phyloP scores from a whole-genome alignment of 208 protist species.

The Crithidia expoeki region DNA sequence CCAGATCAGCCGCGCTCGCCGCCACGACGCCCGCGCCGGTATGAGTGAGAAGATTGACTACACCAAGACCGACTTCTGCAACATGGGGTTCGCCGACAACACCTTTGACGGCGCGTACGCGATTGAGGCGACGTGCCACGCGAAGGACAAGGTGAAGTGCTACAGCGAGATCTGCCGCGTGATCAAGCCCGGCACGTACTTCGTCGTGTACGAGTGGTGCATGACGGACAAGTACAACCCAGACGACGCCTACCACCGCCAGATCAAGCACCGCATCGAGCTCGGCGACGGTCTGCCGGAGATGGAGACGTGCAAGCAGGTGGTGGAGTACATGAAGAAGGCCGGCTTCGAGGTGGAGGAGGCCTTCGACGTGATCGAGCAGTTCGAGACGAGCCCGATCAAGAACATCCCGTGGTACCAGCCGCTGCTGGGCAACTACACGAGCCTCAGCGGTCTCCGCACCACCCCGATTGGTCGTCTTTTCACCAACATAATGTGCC shows the following conservation, averaged over 20 bases:
- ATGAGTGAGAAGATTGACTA: conserved; percentile 83
- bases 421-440: conserved; percentile 77
- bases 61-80: conserved; percentile 95
- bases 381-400: conserved; percentile 68
- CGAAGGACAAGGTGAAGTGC: conserved; percentile 90
- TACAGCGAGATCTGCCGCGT: conserved; percentile 95
- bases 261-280: conserved; percentile 94
- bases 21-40: conserved; percentile 66
- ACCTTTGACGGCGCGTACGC: conserved; percentile 95
- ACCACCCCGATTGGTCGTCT: conserved; percentile 85
- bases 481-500: conserved; percentile 80
- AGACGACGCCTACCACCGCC: conserved; percentile 85
- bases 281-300: conserved; percentile 95
- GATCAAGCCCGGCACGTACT: conserved; percentile 94
- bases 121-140: conserved; percentile 98
- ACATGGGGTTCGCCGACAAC: conserved; percentile 88
- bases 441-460: conserved; percentile 72
- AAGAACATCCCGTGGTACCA: conserved; percentile 92
- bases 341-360: conserved; percentile 94
- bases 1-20: conserved; percentile 92
- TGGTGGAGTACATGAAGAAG: conserved; percentile 83
- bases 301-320: conserved; percentile 79
- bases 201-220: conserved; percentile 96
- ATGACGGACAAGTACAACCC: conserved; percentile 95
- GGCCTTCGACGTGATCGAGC: conserved; percentile 64